Percentiles rank a stretch among this genome's conserved stretches.
phyloP scores from a whole-genome alignment of 768 basidiomycete species.

The Boletus rubescentipes region DNA sequence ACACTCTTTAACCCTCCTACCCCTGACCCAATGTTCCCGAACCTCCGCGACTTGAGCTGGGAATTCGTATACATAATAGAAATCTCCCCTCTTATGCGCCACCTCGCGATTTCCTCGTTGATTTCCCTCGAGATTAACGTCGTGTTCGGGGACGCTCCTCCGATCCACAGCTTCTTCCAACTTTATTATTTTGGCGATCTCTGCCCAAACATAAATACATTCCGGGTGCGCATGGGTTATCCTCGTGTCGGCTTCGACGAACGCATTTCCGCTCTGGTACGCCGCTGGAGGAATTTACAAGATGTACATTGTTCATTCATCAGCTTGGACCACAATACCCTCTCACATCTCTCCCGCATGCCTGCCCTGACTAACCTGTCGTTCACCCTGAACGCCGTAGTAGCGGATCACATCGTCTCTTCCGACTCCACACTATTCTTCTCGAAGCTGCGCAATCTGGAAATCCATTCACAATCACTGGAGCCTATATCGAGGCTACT shows the following conservation, averaged over 20 bases:
- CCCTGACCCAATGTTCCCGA: conserved; percentile 17
- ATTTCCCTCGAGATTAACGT: conserved; percentile 22
- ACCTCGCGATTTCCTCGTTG: conserved; percentile 10
- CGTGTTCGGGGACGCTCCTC: conserved; percentile 17
- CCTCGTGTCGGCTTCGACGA: conserved; percentile 14
- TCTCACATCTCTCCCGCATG: conserved; percentile 14
- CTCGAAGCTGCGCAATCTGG: conserved; percentile 10
- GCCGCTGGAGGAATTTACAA: conserved; percentile 17
- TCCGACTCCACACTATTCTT: conserved; percentile 3
- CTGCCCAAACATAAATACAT: conserved; percentile 14
- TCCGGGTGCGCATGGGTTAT: conserved; percentile 16
- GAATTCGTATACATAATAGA: conserved; percentile 12
- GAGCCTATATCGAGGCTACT: conserved; percentile 1
- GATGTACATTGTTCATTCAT: conserved; percentile 13
- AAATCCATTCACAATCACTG: conserved; percentile 8
- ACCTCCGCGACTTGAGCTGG: conserved; percentile 20
- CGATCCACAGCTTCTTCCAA: conserved; percentile 15
- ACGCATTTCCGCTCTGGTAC: conserved; percentile 8
- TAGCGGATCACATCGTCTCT: neutral
- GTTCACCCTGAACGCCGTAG: neutral
- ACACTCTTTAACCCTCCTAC: conserved; percentile 15
- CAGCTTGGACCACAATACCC: conserved; percentile 10
- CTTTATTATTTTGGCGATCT: conserved; percentile 7
- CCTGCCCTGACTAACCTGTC: conserved; percentile 10
- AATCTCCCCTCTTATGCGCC: conserved; percentile 17